Evolutionary conservation across 805 yeast genomes (phyloP).

Genomic region (Kodamaea laetipori): DNA sequence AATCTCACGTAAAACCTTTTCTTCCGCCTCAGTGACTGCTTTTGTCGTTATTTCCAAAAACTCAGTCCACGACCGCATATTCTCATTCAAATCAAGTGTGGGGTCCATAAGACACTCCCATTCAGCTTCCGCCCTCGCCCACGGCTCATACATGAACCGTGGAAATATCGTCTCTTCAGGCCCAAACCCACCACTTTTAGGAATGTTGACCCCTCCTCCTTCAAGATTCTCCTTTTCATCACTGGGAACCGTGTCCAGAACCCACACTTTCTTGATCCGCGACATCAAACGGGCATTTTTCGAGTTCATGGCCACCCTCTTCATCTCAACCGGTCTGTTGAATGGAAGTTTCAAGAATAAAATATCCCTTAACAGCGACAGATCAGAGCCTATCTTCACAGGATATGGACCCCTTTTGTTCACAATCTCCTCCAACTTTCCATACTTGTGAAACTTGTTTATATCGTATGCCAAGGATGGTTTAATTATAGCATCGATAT

Average conservation of each 20-base stretch:
- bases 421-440: slow-evolving; percentile 22
- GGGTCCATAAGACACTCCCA: slow-evolving; percentile 36
- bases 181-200: slow-evolving; percentile 31
- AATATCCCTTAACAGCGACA: slow-evolving; percentile 34
- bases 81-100: neutral
- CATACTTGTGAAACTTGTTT: slow-evolving; percentile 28
- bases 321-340: slow-evolving; percentile 18
- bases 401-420: slow-evolving; percentile 37
- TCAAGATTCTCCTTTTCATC: slow-evolving; percentile 11
- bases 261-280: slow-evolving; percentile 35
- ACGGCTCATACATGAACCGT: slow-evolving; percentile 25
- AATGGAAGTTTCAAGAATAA: slow-evolving; percentile 32
- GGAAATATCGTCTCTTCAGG: slow-evolving; percentile 33
- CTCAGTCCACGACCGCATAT: slow-evolving; percentile 14
- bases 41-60: slow-evolving; percentile 14
- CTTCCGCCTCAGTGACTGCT: slow-evolving; percentile 10
- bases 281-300: slow-evolving; percentile 28
- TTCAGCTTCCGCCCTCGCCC: slow-evolving; percentile 32
- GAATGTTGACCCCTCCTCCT: slow-evolving; percentile 36
- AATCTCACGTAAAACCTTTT: neutral
- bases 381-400: slow-evolving; percentile 32
- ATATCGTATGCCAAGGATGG: slow-evolving; percentile 38
- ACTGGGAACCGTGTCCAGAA: slow-evolving; percentile 11
- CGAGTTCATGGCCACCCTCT: slow-evolving; percentile 33
- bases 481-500: slow-evolving; percentile 33